Conservation (phyloP, 192 early-diverging fungal species). For the Mortierella antarctica region DNA sequence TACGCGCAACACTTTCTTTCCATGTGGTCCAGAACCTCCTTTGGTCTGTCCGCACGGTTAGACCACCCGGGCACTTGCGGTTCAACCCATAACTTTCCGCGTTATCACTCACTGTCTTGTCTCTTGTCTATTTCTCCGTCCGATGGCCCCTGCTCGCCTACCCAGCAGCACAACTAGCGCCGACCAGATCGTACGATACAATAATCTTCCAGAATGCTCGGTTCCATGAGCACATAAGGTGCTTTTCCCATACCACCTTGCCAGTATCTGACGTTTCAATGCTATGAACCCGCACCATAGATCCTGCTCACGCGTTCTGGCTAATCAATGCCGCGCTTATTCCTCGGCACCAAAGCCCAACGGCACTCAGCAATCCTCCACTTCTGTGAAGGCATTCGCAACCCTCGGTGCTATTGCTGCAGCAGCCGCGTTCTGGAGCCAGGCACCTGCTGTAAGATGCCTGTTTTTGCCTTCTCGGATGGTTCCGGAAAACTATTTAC, state of each 20-base stretch:
- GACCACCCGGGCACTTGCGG: too few species aligned
- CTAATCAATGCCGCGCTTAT: slow-evolving; percentile 12
- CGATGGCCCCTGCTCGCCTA: not conserved
- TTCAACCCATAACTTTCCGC: too few species aligned
- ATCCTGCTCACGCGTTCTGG: slow-evolving; percentile 33
- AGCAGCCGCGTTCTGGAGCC: slow-evolving; percentile 41
- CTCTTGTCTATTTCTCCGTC: not conserved
- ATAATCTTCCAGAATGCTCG: not conserved
- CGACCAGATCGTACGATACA: slow-evolving; percentile 13
- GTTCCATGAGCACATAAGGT: too few species aligned
- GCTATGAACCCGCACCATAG: slow-evolving; percentile 3
- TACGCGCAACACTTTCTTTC: not conserved
- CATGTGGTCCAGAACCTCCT: not conserved
- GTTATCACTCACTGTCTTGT: too few species aligned
- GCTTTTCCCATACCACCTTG: not conserved
- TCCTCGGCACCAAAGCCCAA: slow-evolving; percentile 1
- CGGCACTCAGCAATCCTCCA: slow-evolving; percentile 6
- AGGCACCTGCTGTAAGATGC: slow-evolving; percentile 25
- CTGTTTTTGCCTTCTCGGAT: not conserved
- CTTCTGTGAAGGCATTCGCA: slow-evolving; percentile 7
- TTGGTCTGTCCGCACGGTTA: not conserved
- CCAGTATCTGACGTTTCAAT: not conserved
- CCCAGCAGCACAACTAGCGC: not conserved
- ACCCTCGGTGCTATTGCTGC: slow-evolving; percentile 19
- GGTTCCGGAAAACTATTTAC: not conserved